Evolutionary conservation across 352 stramenopile species (phyloP), one percentile per base, ranked within the genome.

Genomic region (Phytopythium vexans): DNA sequence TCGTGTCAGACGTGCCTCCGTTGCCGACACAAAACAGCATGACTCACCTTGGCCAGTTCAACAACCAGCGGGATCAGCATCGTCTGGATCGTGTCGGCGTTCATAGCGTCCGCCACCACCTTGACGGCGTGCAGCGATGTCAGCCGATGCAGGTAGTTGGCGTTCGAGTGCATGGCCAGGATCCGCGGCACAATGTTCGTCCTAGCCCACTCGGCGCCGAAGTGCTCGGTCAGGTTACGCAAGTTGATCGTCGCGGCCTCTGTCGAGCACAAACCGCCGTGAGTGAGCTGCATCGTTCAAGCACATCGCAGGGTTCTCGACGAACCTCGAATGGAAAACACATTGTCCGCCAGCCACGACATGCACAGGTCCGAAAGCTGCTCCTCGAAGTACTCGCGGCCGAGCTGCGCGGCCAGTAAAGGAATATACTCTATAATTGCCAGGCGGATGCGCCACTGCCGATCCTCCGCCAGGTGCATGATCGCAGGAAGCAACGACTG

Each of bases 351-450:
- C 14, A 99, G 77, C 96, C 97, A 99, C 27, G 80, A 86, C 76
- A 99, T 95, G 68, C 97, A 99, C 38, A 99, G 78, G 32, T 86
- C 78, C 6, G 86, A 74, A n/a, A 99, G 67, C 43, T 96, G 86
- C 52, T 98, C 93, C 58, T 97, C 92, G 56, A 99, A 99, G 75
- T 99, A 98, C 15, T 97, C 79, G 49, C 80, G 81, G 12, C 96
- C 97, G 14, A 99, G 76, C 54, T 99, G 94, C 54, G 92, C 88
- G 4, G 95, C 97, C 37, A 99, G 68, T 41, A 98, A 72, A 38
- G 97, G 97, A 54, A 99, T 98, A 72, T 99, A 97, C 67, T 99
- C 86, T 74, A 99, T 99, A 66, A 99, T 98, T 15, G 95, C 96
- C 11, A 98, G 74, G 38, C 97, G 89, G 60, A 99, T 97, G 57